phyloP scores from a whole-genome alignment of 306 rosid genomes.

The Leucaena leucocephala region DNA sequence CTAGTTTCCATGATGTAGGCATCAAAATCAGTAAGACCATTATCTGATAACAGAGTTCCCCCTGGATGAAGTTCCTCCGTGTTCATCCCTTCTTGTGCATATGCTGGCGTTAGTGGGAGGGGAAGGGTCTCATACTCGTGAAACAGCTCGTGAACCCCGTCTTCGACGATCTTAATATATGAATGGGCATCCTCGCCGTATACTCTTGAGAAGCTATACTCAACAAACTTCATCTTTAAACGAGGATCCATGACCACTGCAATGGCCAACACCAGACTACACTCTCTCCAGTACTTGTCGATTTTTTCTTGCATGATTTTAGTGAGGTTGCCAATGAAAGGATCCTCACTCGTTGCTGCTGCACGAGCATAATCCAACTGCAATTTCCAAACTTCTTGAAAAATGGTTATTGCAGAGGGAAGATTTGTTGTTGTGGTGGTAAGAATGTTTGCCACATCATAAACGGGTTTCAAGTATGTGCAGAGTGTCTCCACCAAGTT shows the following conservation, averaged over 20 bases:
- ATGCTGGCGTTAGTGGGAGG: slow-evolving; percentile 80
- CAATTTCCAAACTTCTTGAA: slow-evolving; percentile 94
- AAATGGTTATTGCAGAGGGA: slow-evolving; percentile 75
- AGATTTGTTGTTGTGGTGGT: slow-evolving; percentile 53
- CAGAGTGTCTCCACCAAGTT: slow-evolving; percentile 74
- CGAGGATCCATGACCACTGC: slow-evolving; percentile 98
- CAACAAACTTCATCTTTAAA: slow-evolving; percentile 96
- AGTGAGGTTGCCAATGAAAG: slow-evolving; percentile 53
- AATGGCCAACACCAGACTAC: slow-evolving; percentile 81
- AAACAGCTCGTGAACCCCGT: slow-evolving; percentile 87
- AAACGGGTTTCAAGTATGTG: slow-evolving; percentile 72
- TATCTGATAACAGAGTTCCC: slow-evolving; percentile 64
- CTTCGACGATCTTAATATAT: slow-evolving; percentile 75
- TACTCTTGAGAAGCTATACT: slow-evolving; percentile 85
- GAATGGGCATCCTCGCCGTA: slow-evolving; percentile 78
- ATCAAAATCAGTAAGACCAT: slow-evolving; percentile 89
- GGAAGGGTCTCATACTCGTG: slow-evolving; percentile 83
- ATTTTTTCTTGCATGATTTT: slow-evolving; percentile 66
- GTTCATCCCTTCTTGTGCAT: slow-evolving; percentile 68
- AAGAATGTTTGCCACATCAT: slow-evolving; percentile 78
- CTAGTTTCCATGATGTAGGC: slow-evolving; percentile 92
- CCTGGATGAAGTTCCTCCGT: slow-evolving; percentile 56
- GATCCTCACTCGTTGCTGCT: slow-evolving; percentile 62
- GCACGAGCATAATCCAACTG: slow-evolving; percentile 75
- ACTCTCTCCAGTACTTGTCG: slow-evolving; percentile 80